These are phyloP conservation scores for Haematococcus lacustris DNA, from an alignment of 139 green algal species.

Conservation along the genomic window DNA sequence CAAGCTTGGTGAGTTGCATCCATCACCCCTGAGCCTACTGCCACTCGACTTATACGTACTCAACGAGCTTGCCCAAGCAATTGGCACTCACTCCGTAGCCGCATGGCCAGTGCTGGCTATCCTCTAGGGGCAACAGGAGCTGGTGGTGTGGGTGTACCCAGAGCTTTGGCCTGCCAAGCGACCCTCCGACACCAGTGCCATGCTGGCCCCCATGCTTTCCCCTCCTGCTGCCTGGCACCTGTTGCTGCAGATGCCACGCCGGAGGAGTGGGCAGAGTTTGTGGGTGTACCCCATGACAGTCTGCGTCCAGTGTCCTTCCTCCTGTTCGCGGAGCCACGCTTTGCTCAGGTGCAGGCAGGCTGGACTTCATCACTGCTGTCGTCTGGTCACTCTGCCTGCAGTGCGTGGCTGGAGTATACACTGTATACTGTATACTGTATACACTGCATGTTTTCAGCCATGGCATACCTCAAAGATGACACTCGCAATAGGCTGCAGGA, in stretches of 20 bases:
- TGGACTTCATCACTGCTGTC: too few species aligned
- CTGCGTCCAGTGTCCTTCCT: conserved; percentile 20
- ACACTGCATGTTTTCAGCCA: neutral
- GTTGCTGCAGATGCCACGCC: conserved; percentile 14
- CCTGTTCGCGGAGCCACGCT: conserved; percentile 28
- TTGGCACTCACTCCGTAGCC: neutral
- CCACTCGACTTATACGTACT: too few species aligned
- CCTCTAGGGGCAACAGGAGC: neutral
- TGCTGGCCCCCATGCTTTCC: neutral
- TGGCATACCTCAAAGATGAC: neutral
- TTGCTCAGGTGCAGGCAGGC: conserved; percentile 19
- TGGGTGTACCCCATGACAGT: conserved; percentile 27
- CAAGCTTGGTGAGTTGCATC: too few species aligned
- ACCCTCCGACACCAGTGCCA: neutral
- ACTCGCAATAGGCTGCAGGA: neutral
- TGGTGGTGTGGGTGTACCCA: neutral
- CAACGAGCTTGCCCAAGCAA: neutral
- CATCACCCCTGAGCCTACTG: too few species aligned
- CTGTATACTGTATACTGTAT: neutral
- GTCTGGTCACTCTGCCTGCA: neutral
- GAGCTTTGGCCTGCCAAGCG: too few species aligned
- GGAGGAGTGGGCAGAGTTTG: conserved; percentile 34
- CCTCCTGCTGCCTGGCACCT: neutral
- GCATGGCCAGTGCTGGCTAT: neutral
- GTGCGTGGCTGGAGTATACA: neutral